These are phyloP conservation scores for Amphibolis antarctica DNA, from an alignment of 106 monocot genomes.

Conservation along the genomic window DNA sequence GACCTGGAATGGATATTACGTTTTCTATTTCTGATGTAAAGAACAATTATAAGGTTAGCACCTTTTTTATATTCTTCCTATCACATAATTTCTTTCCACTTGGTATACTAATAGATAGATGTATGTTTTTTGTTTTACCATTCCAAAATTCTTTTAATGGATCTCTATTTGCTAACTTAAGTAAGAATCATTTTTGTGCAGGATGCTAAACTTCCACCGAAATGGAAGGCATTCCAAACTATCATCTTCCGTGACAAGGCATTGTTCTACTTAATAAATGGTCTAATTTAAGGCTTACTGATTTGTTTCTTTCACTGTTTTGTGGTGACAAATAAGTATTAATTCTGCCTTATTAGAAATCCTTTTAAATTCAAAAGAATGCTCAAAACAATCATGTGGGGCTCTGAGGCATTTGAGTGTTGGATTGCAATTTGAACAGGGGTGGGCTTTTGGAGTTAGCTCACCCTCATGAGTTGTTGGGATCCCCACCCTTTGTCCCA, in stretches of 20 bases:
- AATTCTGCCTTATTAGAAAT: too few species aligned
- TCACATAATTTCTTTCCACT: neutral
- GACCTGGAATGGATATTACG: constrained; percentile 11
- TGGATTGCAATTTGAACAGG: too few species aligned
- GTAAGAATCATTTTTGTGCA: constrained; percentile 13
- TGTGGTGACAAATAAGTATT: too few species aligned
- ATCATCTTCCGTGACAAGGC: constrained; percentile 51
- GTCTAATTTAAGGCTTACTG: too few species aligned
- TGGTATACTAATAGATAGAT: neutral
- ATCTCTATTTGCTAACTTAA: neutral
- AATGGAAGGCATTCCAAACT: constrained; percentile 62
- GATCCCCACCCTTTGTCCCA: too few species aligned
- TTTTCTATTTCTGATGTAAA: constrained; percentile 55
- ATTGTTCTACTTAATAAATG: neutral
- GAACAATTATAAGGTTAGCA: constrained; percentile 53
- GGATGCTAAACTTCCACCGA: constrained; percentile 51
- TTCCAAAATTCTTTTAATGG: neutral
- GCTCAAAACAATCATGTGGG: too few species aligned
- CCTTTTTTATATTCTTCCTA: constrained; percentile 1
- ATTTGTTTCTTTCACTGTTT: too few species aligned
- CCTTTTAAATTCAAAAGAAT: too few species aligned
- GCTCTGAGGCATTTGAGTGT: too few species aligned
- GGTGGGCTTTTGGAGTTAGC: too few species aligned
- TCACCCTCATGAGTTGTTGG: too few species aligned
- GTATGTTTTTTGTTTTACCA: too few species aligned